These are phyloP conservation scores for Penicillium psychrosexuale DNA, from an alignment of 2,329 filamentous ascomycete species.

Conservation along the genomic window DNA sequence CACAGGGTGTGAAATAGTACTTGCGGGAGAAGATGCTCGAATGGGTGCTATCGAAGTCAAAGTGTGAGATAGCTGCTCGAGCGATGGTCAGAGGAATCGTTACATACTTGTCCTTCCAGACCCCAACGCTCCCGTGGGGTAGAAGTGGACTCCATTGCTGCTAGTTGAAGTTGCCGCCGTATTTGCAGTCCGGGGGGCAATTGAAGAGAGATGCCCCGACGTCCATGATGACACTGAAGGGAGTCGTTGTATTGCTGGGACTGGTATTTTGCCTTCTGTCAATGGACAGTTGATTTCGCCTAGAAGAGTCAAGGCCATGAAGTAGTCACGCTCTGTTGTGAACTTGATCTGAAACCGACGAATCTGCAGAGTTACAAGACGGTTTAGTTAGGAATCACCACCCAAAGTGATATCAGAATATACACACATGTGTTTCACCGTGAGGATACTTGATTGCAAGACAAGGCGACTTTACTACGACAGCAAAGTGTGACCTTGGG, in stretches of 20 bases:
- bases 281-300: constrained; percentile 44
- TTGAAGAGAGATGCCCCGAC: constrained; percentile 12
- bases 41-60: constrained; percentile 3
- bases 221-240: constrained; percentile 30
- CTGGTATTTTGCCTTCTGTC: constrained; percentile 36
- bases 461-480: constrained; percentile 46
- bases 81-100: neutral
- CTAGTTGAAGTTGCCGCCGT: constrained; percentile 4
- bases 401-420: neutral
- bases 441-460: constrained; percentile 46
- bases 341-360: constrained; percentile 49
- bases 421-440: constrained; percentile 29
- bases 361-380: constrained; percentile 25
- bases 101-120: constrained; percentile 12
- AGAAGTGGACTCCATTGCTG: constrained; percentile 2
- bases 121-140: constrained; percentile 1
- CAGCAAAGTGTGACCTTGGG: constrained; percentile 34
- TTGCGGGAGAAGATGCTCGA: constrained; percentile 6
- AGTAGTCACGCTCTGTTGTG: constrained; percentile 39
- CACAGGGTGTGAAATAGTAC: neutral
- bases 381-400: neutral
- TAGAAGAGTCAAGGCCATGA: constrained; percentile 41
- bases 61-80: neutral
- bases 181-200: neutral
- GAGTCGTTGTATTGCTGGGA: constrained; percentile 19